Conservation (phyloP, 2,329 filamentous ascomycete species). For the Pseudogymnoascus sp. region DNA sequence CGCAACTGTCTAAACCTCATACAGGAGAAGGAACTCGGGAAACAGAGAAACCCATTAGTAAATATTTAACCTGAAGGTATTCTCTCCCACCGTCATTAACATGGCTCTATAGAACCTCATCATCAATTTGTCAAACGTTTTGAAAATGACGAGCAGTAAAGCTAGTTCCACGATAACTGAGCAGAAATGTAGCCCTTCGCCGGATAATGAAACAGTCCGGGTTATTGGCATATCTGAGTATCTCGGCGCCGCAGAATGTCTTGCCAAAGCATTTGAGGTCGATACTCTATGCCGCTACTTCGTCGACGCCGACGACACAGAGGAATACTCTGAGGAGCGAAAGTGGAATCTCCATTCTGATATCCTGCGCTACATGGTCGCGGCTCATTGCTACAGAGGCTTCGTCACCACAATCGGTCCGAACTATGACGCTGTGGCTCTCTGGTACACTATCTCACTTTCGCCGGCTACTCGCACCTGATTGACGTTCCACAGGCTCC, state of each 20-base stretch:
- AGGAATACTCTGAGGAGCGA: conserved; percentile 51
- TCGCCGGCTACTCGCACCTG: background rate
- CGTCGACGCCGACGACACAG: conserved; percentile 61
- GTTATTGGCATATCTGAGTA: conserved; percentile 57
- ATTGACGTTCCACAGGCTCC: conserved; percentile 47
- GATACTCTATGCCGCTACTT: conserved; percentile 70
- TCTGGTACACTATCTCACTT: conserved; percentile 51
- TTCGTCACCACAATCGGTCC: conserved; percentile 65
- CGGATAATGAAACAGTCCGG: conserved; percentile 39
- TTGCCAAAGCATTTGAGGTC: conserved; percentile 68
- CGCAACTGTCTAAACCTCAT: conserved; percentile 46
- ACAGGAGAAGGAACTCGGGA: conserved; percentile 37
- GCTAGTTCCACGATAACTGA: conserved; percentile 17
- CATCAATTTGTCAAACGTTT: conserved; percentile 19
- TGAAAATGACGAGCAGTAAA: conserved; percentile 6
- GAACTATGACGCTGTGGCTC: conserved; percentile 67
- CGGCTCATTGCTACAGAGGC: conserved; percentile 66
- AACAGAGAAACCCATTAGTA: conserved; percentile 26
- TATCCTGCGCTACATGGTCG: conserved; percentile 69
- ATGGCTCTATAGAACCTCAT: conserved; percentile 28
- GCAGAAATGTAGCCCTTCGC: conserved; percentile 25
- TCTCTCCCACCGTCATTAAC: conserved; percentile 10
- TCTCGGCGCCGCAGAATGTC: conserved; percentile 59
- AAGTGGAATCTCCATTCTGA: conserved; percentile 70
- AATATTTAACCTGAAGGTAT: conserved; percentile 11